Evolutionary conservation across 75 land plant genomes (phyloP), one percentile per base, ranked within the genome.

Genomic region (Azolla pinnata): DNA sequence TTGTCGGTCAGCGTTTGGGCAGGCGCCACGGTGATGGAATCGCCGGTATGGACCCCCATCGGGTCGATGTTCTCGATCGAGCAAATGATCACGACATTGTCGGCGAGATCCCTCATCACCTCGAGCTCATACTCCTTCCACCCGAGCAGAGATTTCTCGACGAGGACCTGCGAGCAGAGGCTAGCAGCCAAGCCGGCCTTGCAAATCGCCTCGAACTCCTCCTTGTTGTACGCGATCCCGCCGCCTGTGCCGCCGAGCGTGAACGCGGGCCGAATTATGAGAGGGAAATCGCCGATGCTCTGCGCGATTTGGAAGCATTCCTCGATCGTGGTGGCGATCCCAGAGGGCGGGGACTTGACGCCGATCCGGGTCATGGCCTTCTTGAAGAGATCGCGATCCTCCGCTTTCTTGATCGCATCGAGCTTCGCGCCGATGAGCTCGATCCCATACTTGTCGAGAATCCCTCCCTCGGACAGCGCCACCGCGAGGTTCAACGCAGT

Each of bases 71-170:
- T 95, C 65, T 95, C 99, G 51, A 95, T 95, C 4, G 97, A 95
- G 62, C 99, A 95, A 23, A 95, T 90, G 29, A 95, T 95, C 48
- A 95, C 99, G 34, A 95, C 99, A 73, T 95, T 95, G 56, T 95
- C 99, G 5, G 97, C 99, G 35, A 95, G 73, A 35, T 95, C 99
- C 44, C 99, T 78, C 99, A 95, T 95, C 34, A 95, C 99, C 66
- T 95, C 99, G 0, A 95, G 73, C 74, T 95, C 99, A 63, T 95
- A 95, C 64, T 95, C 99, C 68, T 95, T 95, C 99, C 99, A 95
- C 1, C 99, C 99, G 61, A 95, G 66, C 44, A 95, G 72, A 16
- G 97, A 90, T 59, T 95, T 95, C 75, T 95, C 99, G 31, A 95
- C 88, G 60, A 86, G 62, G 2, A 83, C 84, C 79, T 95, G 99